phyloP scores from a whole-genome alignment of 2,329 filamentous ascomycete genomes.

The Pseudonectria buxi region DNA sequence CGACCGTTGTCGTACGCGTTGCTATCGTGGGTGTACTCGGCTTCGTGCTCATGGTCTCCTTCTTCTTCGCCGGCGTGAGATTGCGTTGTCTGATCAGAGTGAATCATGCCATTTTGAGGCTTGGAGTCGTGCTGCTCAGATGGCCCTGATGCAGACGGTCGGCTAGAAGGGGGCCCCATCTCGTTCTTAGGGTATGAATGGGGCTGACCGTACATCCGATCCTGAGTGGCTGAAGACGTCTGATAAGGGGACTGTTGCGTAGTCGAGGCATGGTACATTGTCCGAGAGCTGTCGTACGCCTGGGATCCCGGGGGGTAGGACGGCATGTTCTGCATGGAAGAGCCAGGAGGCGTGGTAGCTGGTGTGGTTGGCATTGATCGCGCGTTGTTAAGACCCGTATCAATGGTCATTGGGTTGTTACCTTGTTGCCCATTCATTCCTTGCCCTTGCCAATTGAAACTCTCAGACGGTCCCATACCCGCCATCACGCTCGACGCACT shows the following conservation, averaged over 20 bases:
- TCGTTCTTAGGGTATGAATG: constrained; percentile 72
- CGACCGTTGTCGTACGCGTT: constrained; percentile 67
- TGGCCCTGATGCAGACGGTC: constrained; percentile 50
- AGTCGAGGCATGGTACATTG: constrained; percentile 68
- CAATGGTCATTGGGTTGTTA: constrained; percentile 70
- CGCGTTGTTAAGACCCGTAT: constrained; percentile 67
- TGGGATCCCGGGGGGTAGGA: constrained; percentile 64
- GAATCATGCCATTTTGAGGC: constrained; percentile 59
- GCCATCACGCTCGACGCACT: constrained; percentile 81
- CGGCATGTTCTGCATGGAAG: constrained; percentile 69
- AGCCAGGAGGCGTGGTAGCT: constrained; percentile 80
- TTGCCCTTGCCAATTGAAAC: constrained; percentile 68
- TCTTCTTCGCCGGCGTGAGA: constrained; percentile 58
- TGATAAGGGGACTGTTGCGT: constrained; percentile 67
- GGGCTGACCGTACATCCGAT: constrained; percentile 62
- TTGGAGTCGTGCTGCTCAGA: constrained; percentile 59
- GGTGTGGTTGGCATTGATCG: constrained; percentile 88
- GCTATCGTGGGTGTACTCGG: constrained; percentile 83
- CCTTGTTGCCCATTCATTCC: constrained; percentile 57
- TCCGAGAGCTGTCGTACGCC: constrained; percentile 68
- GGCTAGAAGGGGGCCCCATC: constrained; percentile 73
- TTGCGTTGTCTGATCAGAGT: constrained; percentile 41
- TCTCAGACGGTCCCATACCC: constrained; percentile 67
- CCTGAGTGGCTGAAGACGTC: constrained; percentile 52
- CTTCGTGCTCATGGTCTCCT: constrained; percentile 66